A percentile compares a stretch with the other conserved stretches of the same genome.
These are phyloP conservation scores for Dipodascopsis uninucleata DNA, from an alignment of 805 yeast species.

Conservation along the genomic window DNA sequence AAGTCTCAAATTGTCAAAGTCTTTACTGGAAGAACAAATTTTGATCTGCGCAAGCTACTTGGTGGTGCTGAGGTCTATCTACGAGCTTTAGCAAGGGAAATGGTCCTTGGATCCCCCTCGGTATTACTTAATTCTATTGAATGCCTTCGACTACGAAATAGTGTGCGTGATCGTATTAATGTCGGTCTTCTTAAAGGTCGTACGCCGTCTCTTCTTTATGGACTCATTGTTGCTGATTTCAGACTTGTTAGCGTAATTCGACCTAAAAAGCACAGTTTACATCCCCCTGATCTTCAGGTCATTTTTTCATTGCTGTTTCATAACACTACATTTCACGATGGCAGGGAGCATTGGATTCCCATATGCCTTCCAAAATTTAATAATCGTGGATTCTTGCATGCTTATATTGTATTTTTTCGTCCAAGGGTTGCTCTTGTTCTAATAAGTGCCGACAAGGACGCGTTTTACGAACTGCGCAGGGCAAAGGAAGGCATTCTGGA, in stretches of 20 bases:
- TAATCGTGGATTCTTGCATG: conserved; percentile 78
- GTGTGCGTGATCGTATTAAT: conserved; percentile 56
- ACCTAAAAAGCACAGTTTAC: conserved; percentile 72
- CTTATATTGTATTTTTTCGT: conserved; percentile 64
- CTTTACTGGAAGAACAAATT: conserved; percentile 68
- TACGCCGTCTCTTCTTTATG: conserved; percentile 63
- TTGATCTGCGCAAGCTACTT: conserved; percentile 71
- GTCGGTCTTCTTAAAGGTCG: conserved; percentile 49
- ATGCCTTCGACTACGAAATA: conserved; percentile 54
- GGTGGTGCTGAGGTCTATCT: conserved; percentile 70
- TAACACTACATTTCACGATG: conserved; percentile 48
- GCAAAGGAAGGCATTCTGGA: conserved; percentile 52
- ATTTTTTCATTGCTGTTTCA: conserved; percentile 67
- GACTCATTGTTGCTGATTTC: conserved; percentile 64
- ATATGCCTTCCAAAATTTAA: conserved; percentile 89
- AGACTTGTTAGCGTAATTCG: conserved; percentile 65
- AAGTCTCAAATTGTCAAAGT: conserved; percentile 68
- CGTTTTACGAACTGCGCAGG: conserved; percentile 71
- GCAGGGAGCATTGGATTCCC: conserved; percentile 86
- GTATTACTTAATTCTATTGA: conserved; percentile 63
- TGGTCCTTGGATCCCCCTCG: conserved; percentile 55
- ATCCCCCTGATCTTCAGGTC: conserved; percentile 76
- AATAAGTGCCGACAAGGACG: conserved; percentile 66
- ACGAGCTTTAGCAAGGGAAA: conserved; percentile 55
- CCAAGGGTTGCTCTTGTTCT: conserved; percentile 44